Base-by-base conservation (phyloP, 306 rosid genomes). In the Astragalus glycyphyllos region DNA sequence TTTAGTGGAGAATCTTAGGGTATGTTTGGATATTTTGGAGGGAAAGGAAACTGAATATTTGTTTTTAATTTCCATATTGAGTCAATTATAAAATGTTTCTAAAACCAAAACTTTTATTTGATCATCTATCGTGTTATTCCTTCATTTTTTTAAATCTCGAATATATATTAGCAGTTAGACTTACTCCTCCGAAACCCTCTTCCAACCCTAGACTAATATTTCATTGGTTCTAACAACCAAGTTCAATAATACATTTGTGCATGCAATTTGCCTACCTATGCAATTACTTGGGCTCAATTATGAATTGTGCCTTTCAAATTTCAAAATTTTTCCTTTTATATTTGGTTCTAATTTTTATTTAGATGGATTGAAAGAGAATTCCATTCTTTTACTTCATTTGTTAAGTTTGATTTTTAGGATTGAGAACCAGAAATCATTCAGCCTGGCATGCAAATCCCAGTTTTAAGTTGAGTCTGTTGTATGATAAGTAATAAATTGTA, bases 341-440 rank as follows among this genome's bases (percentile, higher is more conserved):
- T 56, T 55, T 26, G 32, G 0, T 54, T 75, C 50, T 37, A 54
- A 45, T 48, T 72, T 62, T 49, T 20, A 13, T 26, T 35, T 20
- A 13, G 80, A 55, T 34, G 23, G 16, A 69, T 38, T 51, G 61
- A 79, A 58, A 66, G 48, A 29, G 57, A 69, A 60, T 50, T 7
- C 11, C 15, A 8, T 48, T 64, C 35, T n/a, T 48, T 65, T 58
- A 57, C 62, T 67, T 67, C 44, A 45, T 57, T 35, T 71, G 40
- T 47, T 14, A 29, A 42, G 44, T 47, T 67, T 13, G 50, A 65
- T 56, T 77, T 71, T 69, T 63, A 55, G 54, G 82, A 65, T 47
- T 50, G 41, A 58, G 31, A 58, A 49, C 45, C 62, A 14, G 55
- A 61, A 71, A 53, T 32, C 17, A 4, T 70, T 62, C 60, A 12